Conservation (phyloP, 2,329 filamentous ascomycete genomes). For the Hypoxylon sp. region DNA sequence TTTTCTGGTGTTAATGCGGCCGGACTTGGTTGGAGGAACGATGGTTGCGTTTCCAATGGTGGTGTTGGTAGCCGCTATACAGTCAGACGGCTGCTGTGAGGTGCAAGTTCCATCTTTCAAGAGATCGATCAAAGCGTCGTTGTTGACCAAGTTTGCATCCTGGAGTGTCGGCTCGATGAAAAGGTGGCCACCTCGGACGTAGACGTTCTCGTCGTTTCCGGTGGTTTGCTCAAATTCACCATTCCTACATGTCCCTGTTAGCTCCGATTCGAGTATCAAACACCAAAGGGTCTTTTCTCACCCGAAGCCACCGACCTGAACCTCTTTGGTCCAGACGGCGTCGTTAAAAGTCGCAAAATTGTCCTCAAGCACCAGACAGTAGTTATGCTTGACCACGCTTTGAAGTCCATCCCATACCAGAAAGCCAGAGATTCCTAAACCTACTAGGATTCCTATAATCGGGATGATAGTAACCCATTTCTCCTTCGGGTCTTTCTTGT, state of each 20-base stretch:
- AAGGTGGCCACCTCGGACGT: slow-evolving; percentile 76
- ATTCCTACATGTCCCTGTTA: slow-evolving; percentile 67
- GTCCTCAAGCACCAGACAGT: slow-evolving; percentile 78
- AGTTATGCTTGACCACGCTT: slow-evolving; percentile 81
- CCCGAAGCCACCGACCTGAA: slow-evolving; percentile 83
- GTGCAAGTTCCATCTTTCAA: slow-evolving; percentile 77
- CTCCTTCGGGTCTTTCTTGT: slow-evolving; percentile 81
- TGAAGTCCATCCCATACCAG: slow-evolving; percentile 81
- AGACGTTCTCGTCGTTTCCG: slow-evolving; percentile 79
- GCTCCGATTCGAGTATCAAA: slow-evolving; percentile 1
- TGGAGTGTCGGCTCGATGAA: slow-evolving; percentile 85
- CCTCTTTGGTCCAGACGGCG: slow-evolving; percentile 80
- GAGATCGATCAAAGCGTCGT: slow-evolving; percentile 78
- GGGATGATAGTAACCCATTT: slow-evolving; percentile 91
- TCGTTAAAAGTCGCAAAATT: slow-evolving; percentile 72
- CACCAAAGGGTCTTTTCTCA: slow-evolving; percentile 59
- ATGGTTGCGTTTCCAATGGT: slow-evolving; percentile 79
- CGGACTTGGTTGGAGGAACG: slow-evolving; percentile 83
- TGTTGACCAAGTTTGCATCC: slow-evolving; percentile 75
- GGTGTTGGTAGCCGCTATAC: slow-evolving; percentile 80
- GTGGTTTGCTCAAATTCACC: slow-evolving; percentile 88
- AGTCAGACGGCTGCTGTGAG: slow-evolving; percentile 71
- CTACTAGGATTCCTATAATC: slow-evolving; percentile 77
- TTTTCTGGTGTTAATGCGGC: slow-evolving; percentile 81
- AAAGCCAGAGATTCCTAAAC: slow-evolving; percentile 77